These are phyloP conservation scores for Umbelopsis sp. DNA, from an alignment of 192 early-diverging fungal genomes.

Conservation along the genomic window DNA sequence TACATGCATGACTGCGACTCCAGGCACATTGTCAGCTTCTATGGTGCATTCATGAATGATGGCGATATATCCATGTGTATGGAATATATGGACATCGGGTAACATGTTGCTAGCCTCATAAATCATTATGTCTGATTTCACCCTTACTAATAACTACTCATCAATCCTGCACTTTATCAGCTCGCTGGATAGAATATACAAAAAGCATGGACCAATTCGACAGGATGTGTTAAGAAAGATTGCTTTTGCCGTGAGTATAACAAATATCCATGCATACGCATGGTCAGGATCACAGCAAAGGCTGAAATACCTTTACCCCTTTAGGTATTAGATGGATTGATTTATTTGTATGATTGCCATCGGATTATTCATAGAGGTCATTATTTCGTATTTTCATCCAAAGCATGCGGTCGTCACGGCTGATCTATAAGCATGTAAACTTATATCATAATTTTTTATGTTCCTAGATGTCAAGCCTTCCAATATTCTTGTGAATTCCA, in stretches of 20 bases:
- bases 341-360: slow-evolving; percentile 83
- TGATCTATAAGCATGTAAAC: neutral
- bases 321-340: slow-evolving; percentile 69
- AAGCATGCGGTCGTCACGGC: neutral
- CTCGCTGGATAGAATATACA: slow-evolving; percentile 89
- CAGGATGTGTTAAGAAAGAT: slow-evolving; percentile 84
- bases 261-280: neutral
- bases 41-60: slow-evolving; percentile 85
- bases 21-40: slow-evolving; percentile 94
- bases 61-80: slow-evolving; percentile 92
- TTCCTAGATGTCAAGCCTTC: slow-evolving; percentile 81
- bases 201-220: slow-evolving; percentile 83
- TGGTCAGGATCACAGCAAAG: neutral
- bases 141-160: neutral
- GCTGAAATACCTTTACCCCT: slow-evolving; percentile 11
- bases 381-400: neutral
- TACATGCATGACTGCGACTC: slow-evolving; percentile 94
- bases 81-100: slow-evolving; percentile 94
- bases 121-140: neutral
- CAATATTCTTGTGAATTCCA: slow-evolving; percentile 82
- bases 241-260: slow-evolving; percentile 63
- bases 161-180: slow-evolving; percentile 19
- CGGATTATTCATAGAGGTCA: slow-evolving; percentile 92
- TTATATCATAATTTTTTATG: slow-evolving; percentile 17
- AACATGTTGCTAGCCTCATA: slow-evolving; percentile 3